Evolutionary conservation across 208 protist genomes (phyloP).

Genomic region (Crithidia brevicula): DNA sequence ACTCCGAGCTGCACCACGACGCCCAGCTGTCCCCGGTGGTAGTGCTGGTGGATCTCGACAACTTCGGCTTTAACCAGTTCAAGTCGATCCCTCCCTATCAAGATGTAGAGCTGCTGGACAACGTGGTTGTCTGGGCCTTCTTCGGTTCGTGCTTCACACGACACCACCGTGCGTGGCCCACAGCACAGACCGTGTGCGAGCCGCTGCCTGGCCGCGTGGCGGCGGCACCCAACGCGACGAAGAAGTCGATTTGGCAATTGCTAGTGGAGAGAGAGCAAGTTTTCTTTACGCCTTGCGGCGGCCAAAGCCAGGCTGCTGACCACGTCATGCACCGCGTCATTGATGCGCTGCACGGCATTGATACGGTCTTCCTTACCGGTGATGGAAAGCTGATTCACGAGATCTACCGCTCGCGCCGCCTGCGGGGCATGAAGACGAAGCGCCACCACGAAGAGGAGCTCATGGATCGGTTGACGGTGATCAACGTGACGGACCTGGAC

Average conservation of each 20-base stretch:
- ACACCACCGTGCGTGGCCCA: constrained; percentile 67
- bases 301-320: constrained; percentile 74
- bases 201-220: constrained; percentile 13
- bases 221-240: not conserved
- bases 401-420: constrained; percentile 34
- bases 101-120: constrained; percentile 40
- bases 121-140: constrained; percentile 83
- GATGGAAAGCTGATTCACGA: constrained; percentile 54
- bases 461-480: constrained; percentile 46
- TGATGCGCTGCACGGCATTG: constrained; percentile 39
- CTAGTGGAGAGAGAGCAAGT: constrained; percentile 13
- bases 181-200: constrained; percentile 54
- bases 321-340: constrained; percentile 69
- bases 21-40: constrained; percentile 35
- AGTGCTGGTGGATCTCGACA: constrained; percentile 87
- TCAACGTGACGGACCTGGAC: constrained; percentile 59
- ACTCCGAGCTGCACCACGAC: constrained; percentile 11
- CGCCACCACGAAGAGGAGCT: constrained; percentile 41
- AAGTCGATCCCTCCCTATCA: constrained; percentile 52
- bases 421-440: constrained; percentile 52
- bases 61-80: constrained; percentile 91
- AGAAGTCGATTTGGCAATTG: constrained; percentile 27
- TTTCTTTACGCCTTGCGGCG: constrained; percentile 79
- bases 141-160: constrained; percentile 91
- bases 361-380: constrained; percentile 62